Conservation (phyloP, 352 stramenopile genomes). For the Hyaloperonospora brassicae region DNA sequence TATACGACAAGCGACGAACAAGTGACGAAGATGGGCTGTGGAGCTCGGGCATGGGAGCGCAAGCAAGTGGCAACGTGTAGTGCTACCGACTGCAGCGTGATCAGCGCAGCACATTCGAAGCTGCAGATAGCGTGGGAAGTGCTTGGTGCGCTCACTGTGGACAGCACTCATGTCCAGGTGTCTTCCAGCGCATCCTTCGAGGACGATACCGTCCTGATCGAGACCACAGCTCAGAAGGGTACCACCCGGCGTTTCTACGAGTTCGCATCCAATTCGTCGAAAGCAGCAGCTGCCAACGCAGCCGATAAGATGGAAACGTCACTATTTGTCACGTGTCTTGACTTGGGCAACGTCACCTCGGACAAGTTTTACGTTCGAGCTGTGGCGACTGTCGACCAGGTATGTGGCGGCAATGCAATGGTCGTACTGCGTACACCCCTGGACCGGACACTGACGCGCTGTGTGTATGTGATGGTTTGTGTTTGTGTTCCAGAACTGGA, state of each 20-base stretch:
- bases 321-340: conserved; percentile 56
- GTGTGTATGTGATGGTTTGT: no score
- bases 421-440: neutral
- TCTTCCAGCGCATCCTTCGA: conserved; percentile 46
- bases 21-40: conserved; percentile 49
- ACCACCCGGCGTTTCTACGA: conserved; percentile 59
- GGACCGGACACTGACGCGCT: neutral
- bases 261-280: conserved; percentile 29
- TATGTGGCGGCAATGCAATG: conserved; percentile 5
- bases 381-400: conserved; percentile 67
- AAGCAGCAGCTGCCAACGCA: conserved; percentile 26
- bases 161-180: conserved; percentile 65
- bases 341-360: conserved; percentile 35
- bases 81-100: conserved; percentile 32
- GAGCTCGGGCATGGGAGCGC: conserved; percentile 26
- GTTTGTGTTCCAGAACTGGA: conserved; percentile 42
- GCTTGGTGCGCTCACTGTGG: conserved; percentile 62
- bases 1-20: conserved; percentile 34
- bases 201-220: conserved; percentile 33
- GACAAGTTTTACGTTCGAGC: conserved; percentile 54
- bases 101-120: conserved; percentile 21
- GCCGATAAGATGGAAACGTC: conserved; percentile 53
- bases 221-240: conserved; percentile 36
- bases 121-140: conserved; percentile 74
- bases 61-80: conserved; percentile 44